These are phyloP conservation scores for Fabrea salina DNA, from an alignment of 169 alveolate genomes.

Conservation along the genomic window DNA sequence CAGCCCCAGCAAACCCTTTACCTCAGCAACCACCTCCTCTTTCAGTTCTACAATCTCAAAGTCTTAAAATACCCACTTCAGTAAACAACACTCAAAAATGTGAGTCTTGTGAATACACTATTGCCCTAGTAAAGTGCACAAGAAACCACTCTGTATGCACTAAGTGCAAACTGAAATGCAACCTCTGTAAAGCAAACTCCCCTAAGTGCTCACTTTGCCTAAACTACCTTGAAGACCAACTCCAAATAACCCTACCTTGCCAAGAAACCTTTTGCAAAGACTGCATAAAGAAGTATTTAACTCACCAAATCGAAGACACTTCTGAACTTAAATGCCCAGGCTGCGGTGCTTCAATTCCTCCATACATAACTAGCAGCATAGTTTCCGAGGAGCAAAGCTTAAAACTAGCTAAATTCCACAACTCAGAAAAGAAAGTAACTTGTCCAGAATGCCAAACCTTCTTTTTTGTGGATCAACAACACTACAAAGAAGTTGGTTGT, in stretches of 20 bases:
- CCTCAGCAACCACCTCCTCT: too few species aligned
- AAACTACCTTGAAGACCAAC: background rate
- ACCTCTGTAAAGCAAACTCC: too few species aligned
- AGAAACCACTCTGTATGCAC: too few species aligned
- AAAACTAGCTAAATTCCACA: too few species aligned
- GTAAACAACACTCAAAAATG: too few species aligned
- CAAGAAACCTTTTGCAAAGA: background rate
- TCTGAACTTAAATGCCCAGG: background rate
- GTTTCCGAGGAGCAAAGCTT: too few species aligned
- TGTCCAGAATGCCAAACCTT: background rate
- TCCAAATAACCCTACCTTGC: background rate
- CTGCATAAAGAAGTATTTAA: background rate
- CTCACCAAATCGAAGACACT: background rate
- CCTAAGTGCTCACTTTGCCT: background rate
- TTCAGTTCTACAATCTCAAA: too few species aligned
- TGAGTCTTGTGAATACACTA: too few species aligned
- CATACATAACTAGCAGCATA: background rate
- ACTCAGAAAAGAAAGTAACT: background rate
- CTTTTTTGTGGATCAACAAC: background rate
- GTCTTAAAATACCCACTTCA: too few species aligned
- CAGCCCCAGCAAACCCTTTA: too few species aligned
- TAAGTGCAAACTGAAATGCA: too few species aligned
- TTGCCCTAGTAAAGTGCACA: too few species aligned
- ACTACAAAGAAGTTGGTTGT: background rate
- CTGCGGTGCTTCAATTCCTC: background rate